These are phyloP conservation scores for Lactifluus piperatus DNA, from an alignment of 768 basidiomycete genomes.

Conservation along the genomic window DNA sequence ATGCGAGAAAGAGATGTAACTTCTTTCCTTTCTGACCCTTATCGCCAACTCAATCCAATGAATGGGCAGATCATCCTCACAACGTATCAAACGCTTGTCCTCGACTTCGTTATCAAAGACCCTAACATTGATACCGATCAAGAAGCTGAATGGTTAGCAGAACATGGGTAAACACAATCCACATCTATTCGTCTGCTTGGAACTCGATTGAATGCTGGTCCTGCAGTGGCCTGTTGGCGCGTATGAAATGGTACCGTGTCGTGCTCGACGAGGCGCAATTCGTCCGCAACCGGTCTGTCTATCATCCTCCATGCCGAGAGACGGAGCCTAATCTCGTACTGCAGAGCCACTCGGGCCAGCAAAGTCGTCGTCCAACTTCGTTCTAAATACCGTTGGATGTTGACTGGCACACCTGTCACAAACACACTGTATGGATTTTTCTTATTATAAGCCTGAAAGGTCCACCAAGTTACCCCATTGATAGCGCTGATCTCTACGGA, in stretches of 20 bases:
- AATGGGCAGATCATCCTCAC: constrained; percentile 56
- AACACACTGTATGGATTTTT: constrained; percentile 44
- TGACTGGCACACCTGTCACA: constrained; percentile 71
- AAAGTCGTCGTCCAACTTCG: constrained; percentile 50
- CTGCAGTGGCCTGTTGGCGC: constrained; percentile 47
- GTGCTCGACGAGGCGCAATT: constrained; percentile 77
- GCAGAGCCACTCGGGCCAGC: constrained; percentile 48
- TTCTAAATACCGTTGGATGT: constrained; percentile 65
- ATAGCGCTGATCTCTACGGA: constrained; percentile 61
- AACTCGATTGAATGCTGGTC: background rate
- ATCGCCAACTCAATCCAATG: background rate
- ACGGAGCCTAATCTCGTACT: background rate
- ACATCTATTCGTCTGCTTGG: background rate
- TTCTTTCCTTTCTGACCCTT: background rate
- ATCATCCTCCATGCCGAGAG: background rate
- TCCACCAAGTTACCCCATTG: background rate
- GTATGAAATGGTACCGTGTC: constrained; percentile 56
- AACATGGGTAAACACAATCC: constrained; percentile 37
- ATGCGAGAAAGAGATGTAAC: constrained; percentile 46
- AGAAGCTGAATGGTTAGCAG: constrained; percentile 39
- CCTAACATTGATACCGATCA: constrained; percentile 38
- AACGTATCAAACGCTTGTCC: constrained; percentile 63
- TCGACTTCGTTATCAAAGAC: constrained; percentile 46
- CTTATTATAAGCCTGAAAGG: background rate
- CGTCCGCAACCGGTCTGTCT: constrained; percentile 52